Conservation (phyloP, 192 early-diverging fungal species). For the Coemansia sp. region DNA sequence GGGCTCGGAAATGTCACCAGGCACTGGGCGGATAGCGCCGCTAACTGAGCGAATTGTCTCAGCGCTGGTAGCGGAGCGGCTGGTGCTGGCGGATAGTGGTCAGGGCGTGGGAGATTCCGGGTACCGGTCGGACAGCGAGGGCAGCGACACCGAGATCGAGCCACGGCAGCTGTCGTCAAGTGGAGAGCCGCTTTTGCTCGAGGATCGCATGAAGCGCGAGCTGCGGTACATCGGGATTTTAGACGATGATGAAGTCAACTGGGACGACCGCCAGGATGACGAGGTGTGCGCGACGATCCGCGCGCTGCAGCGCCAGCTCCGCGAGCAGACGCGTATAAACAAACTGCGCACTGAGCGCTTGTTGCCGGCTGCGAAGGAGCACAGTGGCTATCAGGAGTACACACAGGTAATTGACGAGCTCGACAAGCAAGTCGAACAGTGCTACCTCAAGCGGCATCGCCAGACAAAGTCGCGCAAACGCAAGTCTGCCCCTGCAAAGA, state of each 20-base stretch:
- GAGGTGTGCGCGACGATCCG: slow-evolving; percentile 72
- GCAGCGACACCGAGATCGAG: slow-evolving; percentile 13
- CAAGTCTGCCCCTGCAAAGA: slow-evolving; percentile 56
- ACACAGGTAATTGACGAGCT: slow-evolving; percentile 80
- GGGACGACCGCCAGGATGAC: slow-evolving; percentile 71
- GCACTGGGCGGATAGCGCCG: slow-evolving; percentile 64
- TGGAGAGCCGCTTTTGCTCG: slow-evolving; percentile 66
- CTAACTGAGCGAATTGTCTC: slow-evolving; percentile 78
- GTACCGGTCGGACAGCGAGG: slow-evolving; percentile 19
- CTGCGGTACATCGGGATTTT: slow-evolving; percentile 79
- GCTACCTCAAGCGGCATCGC: slow-evolving; percentile 80
- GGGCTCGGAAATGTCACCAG: slow-evolving; percentile 59
- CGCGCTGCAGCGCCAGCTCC: slow-evolving; percentile 67
- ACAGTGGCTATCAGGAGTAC: slow-evolving; percentile 86
- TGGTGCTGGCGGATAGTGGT: slow-evolving; percentile 33
- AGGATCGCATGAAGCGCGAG: slow-evolving; percentile 81
- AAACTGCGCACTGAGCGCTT: slow-evolving; percentile 63
- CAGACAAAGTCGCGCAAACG: slow-evolving; percentile 72
- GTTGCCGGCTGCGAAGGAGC: slow-evolving; percentile 65
- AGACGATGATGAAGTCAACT: slow-evolving; percentile 74
- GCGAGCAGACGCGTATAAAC: slow-evolving; percentile 69
- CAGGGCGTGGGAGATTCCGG: not conserved
- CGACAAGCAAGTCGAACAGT: slow-evolving; percentile 85
- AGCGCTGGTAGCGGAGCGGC: slow-evolving; percentile 66
- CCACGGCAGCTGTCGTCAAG: slow-evolving; percentile 15